Base-by-base conservation (phyloP, 225 moss, liverwort and hornwort species). In the Takakia lepidozioides region DNA sequence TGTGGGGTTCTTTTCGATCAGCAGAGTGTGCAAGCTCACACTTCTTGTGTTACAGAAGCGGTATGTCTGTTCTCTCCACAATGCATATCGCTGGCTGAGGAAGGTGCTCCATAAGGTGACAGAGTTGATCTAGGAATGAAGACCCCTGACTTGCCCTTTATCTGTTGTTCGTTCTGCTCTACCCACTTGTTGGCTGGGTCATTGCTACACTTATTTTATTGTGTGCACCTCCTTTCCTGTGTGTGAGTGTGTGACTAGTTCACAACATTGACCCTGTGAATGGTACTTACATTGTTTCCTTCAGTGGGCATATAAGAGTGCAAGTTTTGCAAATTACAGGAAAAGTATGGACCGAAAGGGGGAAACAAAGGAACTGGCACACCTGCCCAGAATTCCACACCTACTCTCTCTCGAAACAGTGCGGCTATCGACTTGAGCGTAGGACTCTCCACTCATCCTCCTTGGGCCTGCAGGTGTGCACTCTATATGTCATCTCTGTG, bases 381-480 rank as follows among this genome's bases (percentile, higher is more conserved):
- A 19, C 34, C 68, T 37, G 51, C 70, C 29, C 48, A 50, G 5
- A 82, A 78, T 46, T 63, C 48, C 14, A 57, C 57, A 46, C 46
- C 29, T 45, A 59, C 54, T 24, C 54, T 70, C 14, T 49, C 42
- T 26, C 56, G 43, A n/a, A 59, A 36, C 17, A 56, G 65, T 47
- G 70, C 59, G 14, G 77, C 71, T 38, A 25, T 71, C 20, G 76
- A 90, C 63, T 51, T 82, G 32, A 80, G 66, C 61, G 28, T 75
- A 17, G 93, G 93, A 26, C 60, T 95, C 38, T 76, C 93, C 39
- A 62, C 70, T 36, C 18, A 3, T 50, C 67, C 86, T 70, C 93
- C 93, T 48, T 95, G 93, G 93, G 70, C 61, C 27, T 95, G 93
- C 84, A 89, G 89, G 93, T 93, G 24, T n/a, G n/a, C n/a, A n/a